These are phyloP conservation scores for Podila minutissima DNA, from an alignment of 192 early-diverging fungal species.

Conservation along the genomic window DNA sequence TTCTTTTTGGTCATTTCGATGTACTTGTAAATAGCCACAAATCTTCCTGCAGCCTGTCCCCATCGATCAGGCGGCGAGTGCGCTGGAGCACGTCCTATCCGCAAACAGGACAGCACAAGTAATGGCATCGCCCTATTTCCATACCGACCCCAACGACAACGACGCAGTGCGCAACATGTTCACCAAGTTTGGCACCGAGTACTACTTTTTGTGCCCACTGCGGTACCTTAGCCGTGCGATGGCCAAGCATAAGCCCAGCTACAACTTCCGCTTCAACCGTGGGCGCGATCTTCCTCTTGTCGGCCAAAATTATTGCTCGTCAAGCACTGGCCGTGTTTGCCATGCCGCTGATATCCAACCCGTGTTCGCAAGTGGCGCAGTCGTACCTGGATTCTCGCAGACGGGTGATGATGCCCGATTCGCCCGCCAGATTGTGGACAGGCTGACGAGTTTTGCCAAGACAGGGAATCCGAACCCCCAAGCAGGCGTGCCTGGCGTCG, in stretches of 20 bases:
- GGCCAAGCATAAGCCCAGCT: slow-evolving; percentile 4
- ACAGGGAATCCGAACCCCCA: slow-evolving; percentile 52
- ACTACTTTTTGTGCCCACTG: slow-evolving; percentile 20
- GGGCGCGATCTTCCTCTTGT: slow-evolving; percentile 1
- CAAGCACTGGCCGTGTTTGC: slow-evolving; percentile 15
- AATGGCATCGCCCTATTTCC: slow-evolving; percentile 1
- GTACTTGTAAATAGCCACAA: neutral
- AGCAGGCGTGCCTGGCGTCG: neutral
- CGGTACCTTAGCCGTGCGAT: slow-evolving; percentile 5
- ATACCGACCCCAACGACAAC: neutral
- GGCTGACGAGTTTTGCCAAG: slow-evolving; percentile 50
- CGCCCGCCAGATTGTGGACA: slow-evolving; percentile 42
- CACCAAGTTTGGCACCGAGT: slow-evolving; percentile 6
- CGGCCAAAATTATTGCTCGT: slow-evolving; percentile 6
- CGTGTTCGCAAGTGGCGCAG: slow-evolving; percentile 21
- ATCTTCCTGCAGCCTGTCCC: neutral
- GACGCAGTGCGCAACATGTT: slow-evolving; percentile 7
- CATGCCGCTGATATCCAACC: slow-evolving; percentile 16
- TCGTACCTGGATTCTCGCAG: slow-evolving; percentile 3
- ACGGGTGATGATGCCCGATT: slow-evolving; percentile 52
- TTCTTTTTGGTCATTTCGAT: no score
- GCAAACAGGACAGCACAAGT: neutral
- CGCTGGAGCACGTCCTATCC: neutral
- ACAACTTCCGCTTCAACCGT: slow-evolving; percentile 24
- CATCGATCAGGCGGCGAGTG: neutral